These are phyloP conservation scores for Tritrichomonas musculus DNA, from an alignment of 208 protist species.

Conservation along the genomic window DNA sequence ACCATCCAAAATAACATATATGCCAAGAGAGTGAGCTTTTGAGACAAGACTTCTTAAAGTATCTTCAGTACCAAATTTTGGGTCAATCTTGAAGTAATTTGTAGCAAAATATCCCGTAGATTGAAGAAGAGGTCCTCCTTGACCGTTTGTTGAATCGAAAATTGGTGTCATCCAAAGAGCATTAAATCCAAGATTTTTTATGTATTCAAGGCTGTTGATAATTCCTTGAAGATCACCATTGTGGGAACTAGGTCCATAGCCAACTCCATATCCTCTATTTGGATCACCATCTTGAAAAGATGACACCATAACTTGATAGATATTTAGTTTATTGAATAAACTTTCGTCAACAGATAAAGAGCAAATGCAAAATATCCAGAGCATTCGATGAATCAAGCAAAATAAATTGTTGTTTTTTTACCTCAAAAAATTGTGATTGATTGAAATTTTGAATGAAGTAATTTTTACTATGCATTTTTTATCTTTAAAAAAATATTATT, in stretches of 20 bases:
- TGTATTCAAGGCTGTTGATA: background rate
- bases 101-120: background rate
- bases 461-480: too few species aligned
- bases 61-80: background rate
- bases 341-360: too few species aligned
- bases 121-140: background rate
- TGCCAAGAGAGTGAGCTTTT: background rate
- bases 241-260: background rate
- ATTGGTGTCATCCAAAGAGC: slow-evolving; percentile 24
- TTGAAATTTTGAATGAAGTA: too few species aligned
- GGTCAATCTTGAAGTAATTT: background rate
- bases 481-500: too few species aligned
- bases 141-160: background rate
- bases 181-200: background rate
- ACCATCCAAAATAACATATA: slow-evolving; percentile 5
- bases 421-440: too few species aligned
- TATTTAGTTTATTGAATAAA: background rate
- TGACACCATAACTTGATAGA: background rate
- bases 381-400: too few species aligned
- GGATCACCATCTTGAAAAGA: background rate
- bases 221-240: background rate
- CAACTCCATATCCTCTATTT: background rate
- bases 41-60: background rate
- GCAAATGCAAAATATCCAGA: too few species aligned
- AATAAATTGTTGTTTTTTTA: too few species aligned